These are phyloP conservation scores for Pythium grandisporangium DNA, from an alignment of 352 stramenopile genomes.

Conservation along the genomic window DNA sequence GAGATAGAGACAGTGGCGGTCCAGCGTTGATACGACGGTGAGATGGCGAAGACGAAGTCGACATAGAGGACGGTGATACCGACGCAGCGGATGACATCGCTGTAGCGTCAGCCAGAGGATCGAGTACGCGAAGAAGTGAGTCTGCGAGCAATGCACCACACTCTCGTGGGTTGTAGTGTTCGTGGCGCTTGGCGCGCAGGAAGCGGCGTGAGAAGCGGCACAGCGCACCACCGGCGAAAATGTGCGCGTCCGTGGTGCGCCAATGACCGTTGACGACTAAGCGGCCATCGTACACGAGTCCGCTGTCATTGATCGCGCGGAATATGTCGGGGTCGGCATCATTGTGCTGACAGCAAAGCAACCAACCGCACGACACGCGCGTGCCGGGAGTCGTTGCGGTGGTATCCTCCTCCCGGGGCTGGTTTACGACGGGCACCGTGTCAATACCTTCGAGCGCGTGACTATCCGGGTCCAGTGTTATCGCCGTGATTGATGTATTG, in stretches of 20 bases:
- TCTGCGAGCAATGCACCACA: constrained; percentile 58
- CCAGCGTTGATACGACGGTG: too few species aligned
- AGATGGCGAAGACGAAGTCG: neutral
- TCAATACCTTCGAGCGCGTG: constrained; percentile 38
- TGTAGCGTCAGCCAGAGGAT: constrained; percentile 20
- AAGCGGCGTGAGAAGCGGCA: constrained; percentile 81
- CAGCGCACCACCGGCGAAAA: constrained; percentile 60
- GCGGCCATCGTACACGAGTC: constrained; percentile 88
- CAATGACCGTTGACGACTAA: constrained; percentile 86
- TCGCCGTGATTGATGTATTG: constrained; percentile 33
- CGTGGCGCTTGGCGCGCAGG: constrained; percentile 59
- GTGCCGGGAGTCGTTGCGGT: neutral
- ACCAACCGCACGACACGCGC: constrained; percentile 35
- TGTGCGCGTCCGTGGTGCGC: constrained; percentile 71
- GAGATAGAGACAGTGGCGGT: neutral
- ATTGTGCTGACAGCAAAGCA: constrained; percentile 80
- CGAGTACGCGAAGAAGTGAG: constrained; percentile 57
- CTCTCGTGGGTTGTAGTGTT: constrained; percentile 73
- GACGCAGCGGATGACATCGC: constrained; percentile 6
- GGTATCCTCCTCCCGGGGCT: neutral
- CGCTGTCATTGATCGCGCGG: constrained; percentile 83
- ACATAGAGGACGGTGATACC: constrained; percentile 2
- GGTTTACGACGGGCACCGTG: constrained; percentile 6
- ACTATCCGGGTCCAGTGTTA: constrained; percentile 21
- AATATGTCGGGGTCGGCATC: constrained; percentile 87